Percentiles rank a stretch among this genome's conserved stretches.
Evolutionary conservation across 2,329 filamentous ascomycete species (phyloP).

Genomic region (Emmonsiellopsis sp.): DNA sequence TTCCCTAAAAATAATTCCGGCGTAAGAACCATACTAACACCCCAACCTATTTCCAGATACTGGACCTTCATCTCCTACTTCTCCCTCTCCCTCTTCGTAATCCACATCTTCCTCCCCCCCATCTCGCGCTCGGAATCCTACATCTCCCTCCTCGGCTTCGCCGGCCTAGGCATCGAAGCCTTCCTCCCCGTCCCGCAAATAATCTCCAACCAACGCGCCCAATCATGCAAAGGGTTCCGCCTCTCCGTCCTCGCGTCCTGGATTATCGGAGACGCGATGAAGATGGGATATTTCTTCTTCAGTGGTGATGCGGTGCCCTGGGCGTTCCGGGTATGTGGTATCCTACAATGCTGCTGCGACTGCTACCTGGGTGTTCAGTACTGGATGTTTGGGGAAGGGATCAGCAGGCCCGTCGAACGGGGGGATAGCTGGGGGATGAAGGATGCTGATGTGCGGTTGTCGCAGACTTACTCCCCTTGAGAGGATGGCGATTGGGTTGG

Average conservation of each 20-base stretch:
- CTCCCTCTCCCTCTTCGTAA: slow-evolving; percentile 36
- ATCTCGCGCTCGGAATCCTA: slow-evolving; percentile 36
- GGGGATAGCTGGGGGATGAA: slow-evolving; percentile 13
- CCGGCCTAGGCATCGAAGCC: slow-evolving; percentile 40
- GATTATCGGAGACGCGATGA: slow-evolving; percentile 42
- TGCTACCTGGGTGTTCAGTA: slow-evolving; percentile 40
- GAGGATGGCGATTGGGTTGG: too few species aligned
- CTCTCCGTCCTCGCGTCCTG: slow-evolving; percentile 40
- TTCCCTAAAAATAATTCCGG: neutral
- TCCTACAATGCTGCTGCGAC: slow-evolving; percentile 42
- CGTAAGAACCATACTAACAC: neutral
- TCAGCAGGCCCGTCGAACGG: neutral
- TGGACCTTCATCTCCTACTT: slow-evolving; percentile 52
- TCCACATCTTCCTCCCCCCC: slow-evolving; percentile 46
- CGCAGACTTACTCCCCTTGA: neutral
- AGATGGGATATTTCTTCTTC: slow-evolving; percentile 43
- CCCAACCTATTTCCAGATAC: slow-evolving; percentile 31
- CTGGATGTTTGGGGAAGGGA: slow-evolving; percentile 31
- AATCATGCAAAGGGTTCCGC: slow-evolving; percentile 42
- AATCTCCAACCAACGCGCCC: slow-evolving; percentile 37
- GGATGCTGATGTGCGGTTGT: slow-evolving; percentile 8
- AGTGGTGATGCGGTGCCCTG: slow-evolving; percentile 36
- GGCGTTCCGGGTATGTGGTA: slow-evolving; percentile 40
- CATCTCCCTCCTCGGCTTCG: slow-evolving; percentile 35
- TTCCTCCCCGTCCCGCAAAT: slow-evolving; percentile 41